Evolutionary conservation across 768 basidiomycete species (phyloP), one percentile per base, ranked within the genome.

Genomic region (Pleurotus pulmonarius): DNA sequence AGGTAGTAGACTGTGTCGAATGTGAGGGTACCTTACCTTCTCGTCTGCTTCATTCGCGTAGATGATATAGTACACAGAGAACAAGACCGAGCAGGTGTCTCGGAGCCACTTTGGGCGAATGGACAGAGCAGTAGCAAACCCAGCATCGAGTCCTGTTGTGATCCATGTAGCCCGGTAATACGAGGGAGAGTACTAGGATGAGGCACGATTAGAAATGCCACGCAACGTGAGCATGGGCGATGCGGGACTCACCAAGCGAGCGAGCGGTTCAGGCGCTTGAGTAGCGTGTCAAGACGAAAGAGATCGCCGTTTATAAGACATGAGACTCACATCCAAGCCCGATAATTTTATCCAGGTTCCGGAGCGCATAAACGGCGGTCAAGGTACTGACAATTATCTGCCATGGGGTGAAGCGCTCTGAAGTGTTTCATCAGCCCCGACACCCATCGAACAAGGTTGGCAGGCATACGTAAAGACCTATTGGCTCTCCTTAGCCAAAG

Each of bases 81-180:
- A 96, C 20, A 93, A 62, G 44, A 97, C 74, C 41, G 92, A 93
- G 51, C 86, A 88, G 4, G 97, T 71, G 67, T 99, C 93, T 61
- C 88, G 82, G 8, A 98, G 70, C 94, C 93, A 97, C 66, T 89
- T 92, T 3, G 92, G 91, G 12, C 88, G 85, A 56, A 99, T 92
- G 2, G 84, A 76, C 90, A 96, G 94, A 11, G 96, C 95, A 0
- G 94, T 94, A 0, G 94, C 94, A 66, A 98, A 98, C 1, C 95
- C 97, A 2, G 95, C 94, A 67, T 99, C 97, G n/a, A 98, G 76
- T 1, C 94, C 95, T 0, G 92, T 96, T 48, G 73, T 83, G 56
- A 99, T 87, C 89, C 94, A 99, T 51, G 95, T 96, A 6, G 94
- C 96, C 22, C 97, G 88, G 73, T 95, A 96, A 71, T 94, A 97